phyloP scores from a whole-genome alignment of 148 eudicot genomes.

The Pharnaceum exiguum region DNA sequence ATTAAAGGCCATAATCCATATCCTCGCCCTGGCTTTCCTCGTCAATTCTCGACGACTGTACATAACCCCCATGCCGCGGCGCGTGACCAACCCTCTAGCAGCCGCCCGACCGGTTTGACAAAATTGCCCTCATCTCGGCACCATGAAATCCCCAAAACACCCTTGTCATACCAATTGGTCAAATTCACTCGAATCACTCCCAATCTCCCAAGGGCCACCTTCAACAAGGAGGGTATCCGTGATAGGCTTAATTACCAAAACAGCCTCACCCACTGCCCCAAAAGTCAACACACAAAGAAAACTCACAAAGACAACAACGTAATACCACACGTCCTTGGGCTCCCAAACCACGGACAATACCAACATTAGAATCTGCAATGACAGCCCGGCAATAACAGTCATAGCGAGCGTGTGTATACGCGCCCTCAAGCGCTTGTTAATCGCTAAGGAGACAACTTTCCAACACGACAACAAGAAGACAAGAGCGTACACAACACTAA shows the following conservation, averaged over 20 bases:
- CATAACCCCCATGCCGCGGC: not conserved
- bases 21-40: not conserved
- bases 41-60: not conserved
- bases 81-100: not conserved
- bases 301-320: slow-evolving; percentile 24
- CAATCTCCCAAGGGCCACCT: not conserved
- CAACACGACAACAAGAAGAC: slow-evolving; percentile 46
- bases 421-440: slow-evolving; percentile 43
- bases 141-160: not conserved
- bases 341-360: slow-evolving; percentile 38
- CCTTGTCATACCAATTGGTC: slow-evolving; percentile 5
- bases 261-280: slow-evolving; percentile 39
- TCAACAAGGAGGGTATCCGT: slow-evolving; percentile 36
- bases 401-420: slow-evolving; percentile 38
- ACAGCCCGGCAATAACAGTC: slow-evolving; percentile 29
- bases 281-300: slow-evolving; percentile 28
- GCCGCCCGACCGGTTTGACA: not conserved
- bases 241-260: slow-evolving; percentile 51
- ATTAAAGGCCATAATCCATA: too few relatives aligned
- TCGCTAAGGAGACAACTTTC: slow-evolving; percentile 49
- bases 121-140: not conserved
- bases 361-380: slow-evolving; percentile 35
- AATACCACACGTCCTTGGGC: slow-evolving; percentile 28
- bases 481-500: slow-evolving; percentile 29
- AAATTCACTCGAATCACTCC: not conserved